A percentile compares a stretch with the other conserved stretches of the same genome.
phyloP scores from a whole-genome alignment of 1,139 yeast genomes.

The Meyerozyma sp. region DNA sequence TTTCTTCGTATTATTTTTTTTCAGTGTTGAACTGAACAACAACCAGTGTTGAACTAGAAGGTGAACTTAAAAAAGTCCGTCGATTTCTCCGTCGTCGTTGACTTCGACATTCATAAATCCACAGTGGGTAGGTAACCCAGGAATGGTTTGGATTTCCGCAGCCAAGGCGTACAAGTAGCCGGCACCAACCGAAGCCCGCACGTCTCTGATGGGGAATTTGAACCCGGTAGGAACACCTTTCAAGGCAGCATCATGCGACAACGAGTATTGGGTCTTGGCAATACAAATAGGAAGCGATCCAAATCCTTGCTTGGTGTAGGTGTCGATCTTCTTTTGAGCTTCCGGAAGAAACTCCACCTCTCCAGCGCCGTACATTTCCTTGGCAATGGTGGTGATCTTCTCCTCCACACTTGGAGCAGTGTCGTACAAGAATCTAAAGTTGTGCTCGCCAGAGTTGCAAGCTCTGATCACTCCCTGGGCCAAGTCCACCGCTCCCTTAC shows the following conservation, averaged over 20 bases:
- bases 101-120: conserved; percentile 85
- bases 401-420: conserved; percentile 58
- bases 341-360: conserved; percentile 61
- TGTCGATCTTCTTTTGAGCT: conserved; percentile 62
- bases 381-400: conserved; percentile 59
- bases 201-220: conserved; percentile 74
- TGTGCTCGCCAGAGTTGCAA: conserved; percentile 45
- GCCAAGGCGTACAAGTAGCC: conserved; percentile 80
- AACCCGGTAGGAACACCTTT: conserved; percentile 81
- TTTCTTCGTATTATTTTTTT: not conserved
- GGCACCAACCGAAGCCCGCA: conserved; percentile 77
- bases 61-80: conserved; percentile 55
- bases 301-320: conserved; percentile 65
- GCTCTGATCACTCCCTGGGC: conserved; percentile 44
- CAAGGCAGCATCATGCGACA: conserved; percentile 75
- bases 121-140: conserved; percentile 77
- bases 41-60: not conserved
- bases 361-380: conserved; percentile 73
- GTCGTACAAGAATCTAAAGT: conserved; percentile 61
- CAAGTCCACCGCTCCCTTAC: conserved; percentile 50
- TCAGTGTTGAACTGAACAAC: conserved; percentile 1
- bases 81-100: conserved; percentile 72
- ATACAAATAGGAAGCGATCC: conserved; percentile 74
- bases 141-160: conserved; percentile 79
- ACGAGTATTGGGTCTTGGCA: conserved; percentile 79